Percentiles rank a stretch among this genome's conserved stretches.
phyloP scores from a whole-genome alignment of 2,329 filamentous ascomycete species.

The Leptographium galeiforme region DNA sequence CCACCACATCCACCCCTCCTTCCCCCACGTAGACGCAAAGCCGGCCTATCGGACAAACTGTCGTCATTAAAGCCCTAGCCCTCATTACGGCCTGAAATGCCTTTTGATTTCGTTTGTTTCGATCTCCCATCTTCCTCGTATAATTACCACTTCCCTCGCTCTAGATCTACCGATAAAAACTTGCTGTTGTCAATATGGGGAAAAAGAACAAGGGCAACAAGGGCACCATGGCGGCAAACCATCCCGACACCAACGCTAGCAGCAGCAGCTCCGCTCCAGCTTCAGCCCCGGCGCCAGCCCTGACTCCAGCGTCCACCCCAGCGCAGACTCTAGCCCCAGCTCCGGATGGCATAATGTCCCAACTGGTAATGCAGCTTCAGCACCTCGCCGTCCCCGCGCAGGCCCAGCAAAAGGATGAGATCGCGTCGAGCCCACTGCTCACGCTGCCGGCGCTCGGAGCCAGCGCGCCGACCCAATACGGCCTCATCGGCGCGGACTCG shows the following conservation, averaged over 20 bases:
- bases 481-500: background rate
- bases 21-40: no score
- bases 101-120: no score
- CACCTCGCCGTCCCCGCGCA: background rate
- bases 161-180: background rate
- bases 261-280: background rate
- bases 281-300: background rate
- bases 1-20: no score
- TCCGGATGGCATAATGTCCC: background rate
- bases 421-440: background rate
- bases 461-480: background rate
- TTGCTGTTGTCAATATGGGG: background rate
- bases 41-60: no score
- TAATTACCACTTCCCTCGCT: background rate
- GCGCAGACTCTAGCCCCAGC: background rate
- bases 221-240: background rate
- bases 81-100: no score
- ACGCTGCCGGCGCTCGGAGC: background rate
- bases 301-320: no score
- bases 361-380: background rate
- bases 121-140: background rate
- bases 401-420: background rate
- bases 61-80: no score
- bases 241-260: background rate
- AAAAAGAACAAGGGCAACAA: background rate